A percentile compares a stretch with the other conserved stretches of the same genome.
phyloP scores from a whole-genome alignment of 257 asterid genomes.

The Rehmannia glutinosa region DNA sequence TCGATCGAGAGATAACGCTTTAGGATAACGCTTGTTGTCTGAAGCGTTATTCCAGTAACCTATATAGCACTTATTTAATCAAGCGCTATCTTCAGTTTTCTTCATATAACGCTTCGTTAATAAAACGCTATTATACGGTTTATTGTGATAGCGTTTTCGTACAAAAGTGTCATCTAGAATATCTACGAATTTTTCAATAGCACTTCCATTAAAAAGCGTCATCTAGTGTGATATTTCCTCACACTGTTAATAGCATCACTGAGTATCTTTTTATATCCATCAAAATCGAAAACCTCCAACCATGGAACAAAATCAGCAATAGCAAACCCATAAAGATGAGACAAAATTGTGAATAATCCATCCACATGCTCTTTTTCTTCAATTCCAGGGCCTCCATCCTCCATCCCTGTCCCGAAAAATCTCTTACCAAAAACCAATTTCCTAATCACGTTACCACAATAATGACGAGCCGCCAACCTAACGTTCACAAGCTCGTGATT shows the following conservation, averaged over 20 bases:
- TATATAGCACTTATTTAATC: no score
- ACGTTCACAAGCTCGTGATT: conserved; percentile 17
- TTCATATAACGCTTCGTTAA: no score
- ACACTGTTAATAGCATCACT: neutral
- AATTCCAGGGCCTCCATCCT: conserved; percentile 32
- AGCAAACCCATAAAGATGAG: neutral
- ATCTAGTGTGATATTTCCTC: no score
- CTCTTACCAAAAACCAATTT: conserved; percentile 19
- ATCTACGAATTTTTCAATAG: no score
- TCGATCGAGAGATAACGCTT: no score
- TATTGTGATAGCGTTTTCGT: no score
- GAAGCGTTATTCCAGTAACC: no score
- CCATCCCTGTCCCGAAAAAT: conserved; percentile 17
- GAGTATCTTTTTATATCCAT: conserved; percentile 23
- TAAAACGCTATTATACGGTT: no score
- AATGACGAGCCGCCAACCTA: conserved; percentile 1
- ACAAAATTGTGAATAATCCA: conserved; percentile 9
- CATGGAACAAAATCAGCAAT: conserved; percentile 30
- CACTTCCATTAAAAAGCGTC: no score
- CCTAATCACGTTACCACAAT: conserved; percentile 25
- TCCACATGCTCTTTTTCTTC: conserved; percentile 31
- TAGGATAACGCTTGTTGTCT: no score
- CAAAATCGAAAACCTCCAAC: conserved; percentile 26
- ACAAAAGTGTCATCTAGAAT: no score
- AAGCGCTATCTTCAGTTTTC: no score